Percentiles rank a stretch among this genome's conserved stretches.
phyloP scores from a whole-genome alignment of 768 basidiomycete species.

The Lentinula aciculospora region DNA sequence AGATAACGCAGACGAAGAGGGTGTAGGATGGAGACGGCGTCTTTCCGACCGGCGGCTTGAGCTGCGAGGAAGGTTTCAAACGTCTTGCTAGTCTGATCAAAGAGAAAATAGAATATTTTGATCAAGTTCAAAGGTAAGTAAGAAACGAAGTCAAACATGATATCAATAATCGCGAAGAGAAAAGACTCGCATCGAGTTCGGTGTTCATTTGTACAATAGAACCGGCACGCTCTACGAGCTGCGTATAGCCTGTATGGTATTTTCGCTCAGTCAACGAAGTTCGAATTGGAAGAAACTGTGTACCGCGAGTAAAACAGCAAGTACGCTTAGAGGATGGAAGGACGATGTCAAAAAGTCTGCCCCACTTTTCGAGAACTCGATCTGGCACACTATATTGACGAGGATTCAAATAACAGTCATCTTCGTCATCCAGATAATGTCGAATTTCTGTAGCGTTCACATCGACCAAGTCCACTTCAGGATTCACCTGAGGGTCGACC shows the following conservation, averaged over 20 bases:
- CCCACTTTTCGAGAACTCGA: constrained; percentile 67
- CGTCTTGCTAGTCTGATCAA: constrained; percentile 47
- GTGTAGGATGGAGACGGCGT: constrained; percentile 49
- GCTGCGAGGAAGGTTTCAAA: constrained; percentile 52
- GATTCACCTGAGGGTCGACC: background rate
- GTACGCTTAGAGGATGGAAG: constrained; percentile 52
- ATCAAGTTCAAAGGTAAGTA: too few species aligned
- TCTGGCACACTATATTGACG: constrained; percentile 43
- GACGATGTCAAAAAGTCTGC: constrained; percentile 76
- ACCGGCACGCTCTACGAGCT: constrained; percentile 70
- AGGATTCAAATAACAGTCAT: constrained; percentile 7
- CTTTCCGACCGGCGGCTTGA: constrained; percentile 29
- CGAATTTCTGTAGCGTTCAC: constrained; percentile 17
- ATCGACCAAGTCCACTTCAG: constrained; percentile 6
- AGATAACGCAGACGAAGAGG: constrained; percentile 71
- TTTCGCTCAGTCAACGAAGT: background rate
- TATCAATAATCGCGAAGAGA: background rate
- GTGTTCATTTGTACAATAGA: constrained; percentile 74
- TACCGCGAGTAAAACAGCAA: constrained; percentile 82
- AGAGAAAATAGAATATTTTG: too few species aligned
- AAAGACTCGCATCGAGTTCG: constrained; percentile 46
- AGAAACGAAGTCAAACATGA: too few species aligned
- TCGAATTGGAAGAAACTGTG: background rate
- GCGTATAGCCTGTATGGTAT: constrained; percentile 55
- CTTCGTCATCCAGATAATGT: constrained; percentile 34